These are phyloP conservation scores for Colletotrichum shisoi DNA, from an alignment of 2,329 filamentous ascomycete species.

Conservation along the genomic window DNA sequence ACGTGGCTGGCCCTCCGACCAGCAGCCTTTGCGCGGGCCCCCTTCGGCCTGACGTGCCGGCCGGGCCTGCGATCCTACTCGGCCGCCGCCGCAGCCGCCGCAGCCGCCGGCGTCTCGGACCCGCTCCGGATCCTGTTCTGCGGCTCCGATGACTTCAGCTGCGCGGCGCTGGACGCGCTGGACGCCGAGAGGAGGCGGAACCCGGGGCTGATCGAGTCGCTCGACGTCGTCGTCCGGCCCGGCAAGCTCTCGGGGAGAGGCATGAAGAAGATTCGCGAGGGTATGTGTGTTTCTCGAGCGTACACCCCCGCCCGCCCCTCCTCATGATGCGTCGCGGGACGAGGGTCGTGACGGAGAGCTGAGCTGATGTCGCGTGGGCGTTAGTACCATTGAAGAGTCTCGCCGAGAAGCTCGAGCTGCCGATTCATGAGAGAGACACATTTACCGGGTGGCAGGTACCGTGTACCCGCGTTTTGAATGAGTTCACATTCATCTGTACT, in stretches of 20 bases:
- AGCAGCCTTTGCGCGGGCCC: not conserved
- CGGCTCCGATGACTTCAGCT: conserved; percentile 91
- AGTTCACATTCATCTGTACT: conserved; percentile 5
- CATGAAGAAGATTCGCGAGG: conserved; percentile 70
- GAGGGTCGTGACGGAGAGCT: not conserved
- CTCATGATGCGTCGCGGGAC: not conserved
- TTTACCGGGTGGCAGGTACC: conserved; percentile 81
- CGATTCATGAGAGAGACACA: conserved; percentile 77
- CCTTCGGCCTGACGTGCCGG: not conserved
- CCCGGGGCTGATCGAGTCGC: conserved; percentile 69
- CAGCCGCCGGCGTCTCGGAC: conserved; percentile 49
- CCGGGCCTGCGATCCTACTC: conserved; percentile 22
- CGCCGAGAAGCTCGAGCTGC: conserved; percentile 70
- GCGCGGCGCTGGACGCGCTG: conserved; percentile 75
- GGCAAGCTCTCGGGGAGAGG: conserved; percentile 81
- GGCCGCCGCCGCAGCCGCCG: conserved; percentile 5
- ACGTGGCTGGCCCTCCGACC: conserved; percentile 29
- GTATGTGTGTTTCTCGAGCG: conserved; percentile 52
- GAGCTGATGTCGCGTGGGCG: not conserved
- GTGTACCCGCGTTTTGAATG: conserved; percentile 41
- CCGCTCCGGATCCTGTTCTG: conserved; percentile 90
- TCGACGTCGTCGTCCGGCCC: conserved; percentile 85
- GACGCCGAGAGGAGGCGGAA: conserved; percentile 64
- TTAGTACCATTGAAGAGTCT: conserved; percentile 76
- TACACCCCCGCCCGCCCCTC: too few relatives aligned